Percentiles rank a stretch among this genome's conserved stretches.
Conservation (phyloP, 106 monocot species). For the Dioscorea zingiberensis region DNA sequence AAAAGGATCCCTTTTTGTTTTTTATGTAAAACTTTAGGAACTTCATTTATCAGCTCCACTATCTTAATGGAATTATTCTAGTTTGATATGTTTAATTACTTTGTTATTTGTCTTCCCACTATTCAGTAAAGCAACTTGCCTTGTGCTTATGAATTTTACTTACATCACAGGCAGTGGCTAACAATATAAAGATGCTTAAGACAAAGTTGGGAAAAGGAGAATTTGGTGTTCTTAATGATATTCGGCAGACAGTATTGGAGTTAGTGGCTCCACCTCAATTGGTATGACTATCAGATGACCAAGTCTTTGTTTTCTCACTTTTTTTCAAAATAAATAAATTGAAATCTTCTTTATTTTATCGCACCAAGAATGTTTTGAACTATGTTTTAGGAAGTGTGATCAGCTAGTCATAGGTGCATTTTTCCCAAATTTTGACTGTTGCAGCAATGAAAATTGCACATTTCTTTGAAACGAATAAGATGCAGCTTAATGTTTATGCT, state of each 20-base stretch:
- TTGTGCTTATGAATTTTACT: neutral
- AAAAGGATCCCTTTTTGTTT: too few species aligned
- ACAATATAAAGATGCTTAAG: conserved; percentile 43
- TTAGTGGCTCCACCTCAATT: conserved; percentile 58
- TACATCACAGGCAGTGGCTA: conserved; percentile 48
- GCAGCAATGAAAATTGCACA: too few species aligned
- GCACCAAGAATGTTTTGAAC: too few species aligned
- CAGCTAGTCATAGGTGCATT: too few species aligned
- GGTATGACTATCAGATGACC: conserved; percentile 32
- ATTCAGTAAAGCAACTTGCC: neutral
- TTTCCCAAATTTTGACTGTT: too few species aligned
- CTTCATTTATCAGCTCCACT: neutral
- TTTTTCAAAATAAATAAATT: too few species aligned
- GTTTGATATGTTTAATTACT: neutral
- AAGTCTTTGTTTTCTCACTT: neutral
- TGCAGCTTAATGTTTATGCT: too few species aligned
- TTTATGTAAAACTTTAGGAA: too few species aligned
- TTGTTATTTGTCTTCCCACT: neutral
- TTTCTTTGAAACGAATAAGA: too few species aligned
- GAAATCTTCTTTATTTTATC: too few species aligned
- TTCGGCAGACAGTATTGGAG: conserved; percentile 61
- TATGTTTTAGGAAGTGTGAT: too few species aligned
- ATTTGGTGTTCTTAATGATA: conserved; percentile 63
- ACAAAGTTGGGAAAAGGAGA: conserved; percentile 47
- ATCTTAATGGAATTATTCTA: neutral